Percentiles rank a stretch among this genome's conserved stretches.
Evolutionary conservation across 169 alveolate genomes (phyloP).

Genomic region (Plasmodium cynomolgi): DNA sequence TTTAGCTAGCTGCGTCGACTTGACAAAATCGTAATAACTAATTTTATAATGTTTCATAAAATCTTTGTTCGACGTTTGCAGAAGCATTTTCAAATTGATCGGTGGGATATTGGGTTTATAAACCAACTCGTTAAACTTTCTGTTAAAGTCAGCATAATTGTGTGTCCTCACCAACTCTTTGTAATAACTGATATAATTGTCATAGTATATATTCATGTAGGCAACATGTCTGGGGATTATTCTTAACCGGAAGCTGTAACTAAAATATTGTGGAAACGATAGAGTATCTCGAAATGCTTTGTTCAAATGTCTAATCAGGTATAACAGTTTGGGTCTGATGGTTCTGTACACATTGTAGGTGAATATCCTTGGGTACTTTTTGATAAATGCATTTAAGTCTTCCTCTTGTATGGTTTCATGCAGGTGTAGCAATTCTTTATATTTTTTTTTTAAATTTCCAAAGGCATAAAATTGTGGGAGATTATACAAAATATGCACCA

Average conservation of each 20-base stretch:
- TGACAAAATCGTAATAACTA: slow-evolving; percentile 50
- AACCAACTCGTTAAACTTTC: slow-evolving; percentile 45
- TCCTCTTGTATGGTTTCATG: slow-evolving; percentile 65
- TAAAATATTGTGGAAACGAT: slow-evolving; percentile 79
- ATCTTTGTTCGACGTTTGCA: slow-evolving; percentile 57
- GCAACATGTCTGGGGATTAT: slow-evolving; percentile 85
- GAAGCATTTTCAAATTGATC: slow-evolving; percentile 28
- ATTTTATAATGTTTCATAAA: slow-evolving; percentile 67
- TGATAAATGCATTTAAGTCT: slow-evolving; percentile 76
- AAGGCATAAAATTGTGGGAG: slow-evolving; percentile 69
- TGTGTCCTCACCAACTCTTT: slow-evolving; percentile 50
- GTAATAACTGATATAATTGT: slow-evolving; percentile 74
- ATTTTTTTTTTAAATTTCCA: slow-evolving; percentile 74
- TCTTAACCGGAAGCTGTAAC: slow-evolving; percentile 82
- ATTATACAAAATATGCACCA: slow-evolving; percentile 36
- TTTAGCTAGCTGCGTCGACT: slow-evolving; percentile 63
- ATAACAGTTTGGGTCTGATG: slow-evolving; percentile 81
- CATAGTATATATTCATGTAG: slow-evolving; percentile 79
- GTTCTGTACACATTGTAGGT: slow-evolving; percentile 78
- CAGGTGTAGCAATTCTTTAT: slow-evolving; percentile 56
- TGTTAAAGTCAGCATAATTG: slow-evolving; percentile 66
- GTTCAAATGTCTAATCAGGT: slow-evolving; percentile 78
- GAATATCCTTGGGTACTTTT: slow-evolving; percentile 78
- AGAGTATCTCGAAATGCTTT: slow-evolving; percentile 72
- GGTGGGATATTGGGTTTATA: slow-evolving; percentile 68